A percentile compares a stretch with the other conserved stretches of the same genome.
phyloP scores from a whole-genome alignment of 495 filamentous ascomycete genomes.

The Penicillium nucicola region DNA sequence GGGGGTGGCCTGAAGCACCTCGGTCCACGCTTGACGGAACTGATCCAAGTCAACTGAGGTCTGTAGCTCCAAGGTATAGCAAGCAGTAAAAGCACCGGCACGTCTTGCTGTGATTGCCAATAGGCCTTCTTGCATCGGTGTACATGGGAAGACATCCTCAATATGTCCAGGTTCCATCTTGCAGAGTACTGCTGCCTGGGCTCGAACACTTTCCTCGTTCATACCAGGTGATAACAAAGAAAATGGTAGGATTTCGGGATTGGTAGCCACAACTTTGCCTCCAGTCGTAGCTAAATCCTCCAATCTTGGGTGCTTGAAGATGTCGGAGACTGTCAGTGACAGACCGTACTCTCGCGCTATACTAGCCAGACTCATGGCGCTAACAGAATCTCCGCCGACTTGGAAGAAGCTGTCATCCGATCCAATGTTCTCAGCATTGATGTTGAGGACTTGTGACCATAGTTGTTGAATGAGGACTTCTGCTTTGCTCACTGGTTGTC shows the following conservation, averaged over 20 bases:
- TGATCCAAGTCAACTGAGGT: too few relatives aligned
- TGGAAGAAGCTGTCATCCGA: not conserved
- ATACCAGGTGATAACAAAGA: not conserved
- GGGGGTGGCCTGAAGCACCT: too few relatives aligned
- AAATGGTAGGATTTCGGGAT: not conserved
- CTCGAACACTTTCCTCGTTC: not conserved
- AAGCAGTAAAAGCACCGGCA: too few relatives aligned
- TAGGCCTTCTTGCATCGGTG: not conserved
- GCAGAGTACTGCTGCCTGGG: not conserved
- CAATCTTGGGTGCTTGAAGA: not conserved
- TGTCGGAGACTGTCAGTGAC: not conserved
- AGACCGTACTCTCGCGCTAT: not conserved
- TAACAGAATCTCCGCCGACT: not conserved
- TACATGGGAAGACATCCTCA: not conserved
- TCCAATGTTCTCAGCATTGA: not conserved
- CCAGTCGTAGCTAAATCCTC: not conserved
- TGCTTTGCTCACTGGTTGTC: not conserved
- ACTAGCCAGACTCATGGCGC: not conserved
- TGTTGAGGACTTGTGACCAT: not conserved
- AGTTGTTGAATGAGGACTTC: not conserved
- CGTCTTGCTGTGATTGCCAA: not conserved
- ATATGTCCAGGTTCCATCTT: not conserved
- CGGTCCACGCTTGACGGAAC: not conserved
- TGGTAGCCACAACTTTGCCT: too few relatives aligned
- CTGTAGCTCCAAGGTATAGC: too few relatives aligned